A percentile compares a stretch with the other conserved stretches of the same genome.
Conservation (phyloP, 352 stramenopile species). For the Pythium guiyangense region DNA sequence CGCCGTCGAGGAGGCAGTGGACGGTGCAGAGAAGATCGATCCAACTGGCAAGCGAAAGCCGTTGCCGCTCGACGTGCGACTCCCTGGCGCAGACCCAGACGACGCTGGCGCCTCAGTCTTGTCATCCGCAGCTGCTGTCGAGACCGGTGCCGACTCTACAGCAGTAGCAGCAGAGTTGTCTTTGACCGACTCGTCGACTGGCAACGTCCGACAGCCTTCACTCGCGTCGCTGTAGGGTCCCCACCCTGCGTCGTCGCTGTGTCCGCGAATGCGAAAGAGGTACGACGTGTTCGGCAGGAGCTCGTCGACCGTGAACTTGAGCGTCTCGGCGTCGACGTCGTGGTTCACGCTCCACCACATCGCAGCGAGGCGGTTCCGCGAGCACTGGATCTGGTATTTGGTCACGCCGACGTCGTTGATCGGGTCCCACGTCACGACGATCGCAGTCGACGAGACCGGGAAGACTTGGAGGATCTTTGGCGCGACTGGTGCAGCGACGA, state of each 20-base stretch:
- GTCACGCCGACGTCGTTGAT: conserved; percentile 46
- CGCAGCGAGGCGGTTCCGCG: conserved; percentile 69
- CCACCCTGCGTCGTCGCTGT: conserved; percentile 50
- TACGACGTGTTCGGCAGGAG: conserved; percentile 61
- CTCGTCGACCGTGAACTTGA: conserved; percentile 49
- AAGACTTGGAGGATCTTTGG: conserved; percentile 62
- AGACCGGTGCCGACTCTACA: too few relatives aligned
- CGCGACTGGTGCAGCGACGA: conserved; percentile 16
- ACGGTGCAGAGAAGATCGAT: conserved; percentile 5
- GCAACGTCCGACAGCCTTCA: conserved; percentile 51
- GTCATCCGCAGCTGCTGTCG: background rate
- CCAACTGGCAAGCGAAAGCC: conserved; percentile 13
- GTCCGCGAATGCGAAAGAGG: conserved; percentile 66
- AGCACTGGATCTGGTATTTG: conserved; percentile 82
- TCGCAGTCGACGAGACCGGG: conserved; percentile 43
- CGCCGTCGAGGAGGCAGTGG: background rate
- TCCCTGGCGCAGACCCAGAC: conserved; percentile 2
- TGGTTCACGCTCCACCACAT: conserved; percentile 80
- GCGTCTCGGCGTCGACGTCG: conserved; percentile 49
- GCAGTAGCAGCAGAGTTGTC: conserved; percentile 8
- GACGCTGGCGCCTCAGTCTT: conserved; percentile 2
- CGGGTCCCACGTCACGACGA: conserved; percentile 74
- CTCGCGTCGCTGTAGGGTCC: conserved; percentile 72
- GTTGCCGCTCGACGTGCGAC: conserved; percentile 15
- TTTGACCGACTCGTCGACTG: conserved; percentile 7